A percentile compares a stretch with the other conserved stretches of the same genome.
phyloP scores from a whole-genome alignment of 1,284 basidiomycete genomes.

The Laetiporus sulphureus region DNA sequence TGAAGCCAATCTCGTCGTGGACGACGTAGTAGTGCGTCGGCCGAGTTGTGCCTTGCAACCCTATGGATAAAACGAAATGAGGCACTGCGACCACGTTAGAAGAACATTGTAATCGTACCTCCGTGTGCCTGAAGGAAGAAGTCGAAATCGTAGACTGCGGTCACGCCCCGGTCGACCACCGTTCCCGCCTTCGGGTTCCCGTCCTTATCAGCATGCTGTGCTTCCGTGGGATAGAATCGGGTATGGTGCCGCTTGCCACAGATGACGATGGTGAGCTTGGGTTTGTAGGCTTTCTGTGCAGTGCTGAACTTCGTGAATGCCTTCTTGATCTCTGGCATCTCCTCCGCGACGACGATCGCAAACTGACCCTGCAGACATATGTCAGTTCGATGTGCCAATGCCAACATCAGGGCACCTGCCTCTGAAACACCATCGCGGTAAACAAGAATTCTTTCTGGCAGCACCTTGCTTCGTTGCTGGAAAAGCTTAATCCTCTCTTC shows the following conservation, averaged over 20 bases:
- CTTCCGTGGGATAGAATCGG: slow-evolving; percentile 68
- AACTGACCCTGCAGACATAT: slow-evolving; percentile 59
- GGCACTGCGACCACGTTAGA: not conserved
- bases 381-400: slow-evolving; percentile 4
- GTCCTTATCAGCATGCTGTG: slow-evolving; percentile 44
- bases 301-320: slow-evolving; percentile 52
- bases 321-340: slow-evolving; percentile 55
- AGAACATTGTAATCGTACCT: slow-evolving; percentile 19
- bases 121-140: slow-evolving; percentile 71
- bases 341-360: slow-evolving; percentile 53
- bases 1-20: slow-evolving; percentile 65
- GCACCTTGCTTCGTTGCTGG: slow-evolving; percentile 34
- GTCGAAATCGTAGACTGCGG: slow-evolving; percentile 67
- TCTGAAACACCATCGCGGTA: slow-evolving; percentile 79
- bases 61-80: slow-evolving; percentile 5
- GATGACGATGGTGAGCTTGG: slow-evolving; percentile 69
- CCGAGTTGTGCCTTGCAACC: slow-evolving; percentile 45
- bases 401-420: slow-evolving; percentile 27
- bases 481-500: slow-evolving; percentile 53
- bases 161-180: slow-evolving; percentile 63
- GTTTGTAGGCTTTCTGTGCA: slow-evolving; percentile 43
- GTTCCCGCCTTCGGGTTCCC: slow-evolving; percentile 72
- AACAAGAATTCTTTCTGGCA: slow-evolving; percentile 62
- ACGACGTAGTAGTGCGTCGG: slow-evolving; percentile 77
- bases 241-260: slow-evolving; percentile 83